Conservation (phyloP, 2,329 filamentous ascomycete species). For the Fusarium tricinctum region DNA sequence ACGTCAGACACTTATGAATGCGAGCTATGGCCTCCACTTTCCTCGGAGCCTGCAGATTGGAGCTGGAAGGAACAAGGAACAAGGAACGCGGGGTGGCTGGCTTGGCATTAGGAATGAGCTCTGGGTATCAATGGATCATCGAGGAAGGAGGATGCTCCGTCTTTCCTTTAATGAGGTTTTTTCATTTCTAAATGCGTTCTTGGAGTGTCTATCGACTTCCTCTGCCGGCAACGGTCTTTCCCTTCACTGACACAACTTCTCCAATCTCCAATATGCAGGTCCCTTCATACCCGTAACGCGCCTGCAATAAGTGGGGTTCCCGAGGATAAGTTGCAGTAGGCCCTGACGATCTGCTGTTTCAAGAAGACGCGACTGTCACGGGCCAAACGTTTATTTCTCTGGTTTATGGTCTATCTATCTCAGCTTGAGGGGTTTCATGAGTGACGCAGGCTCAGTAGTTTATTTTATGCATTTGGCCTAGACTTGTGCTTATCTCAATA, state of each 20-base stretch:
- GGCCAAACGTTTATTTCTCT: background rate
- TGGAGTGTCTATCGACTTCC: background rate
- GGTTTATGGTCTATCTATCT: background rate
- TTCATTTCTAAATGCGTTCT: background rate
- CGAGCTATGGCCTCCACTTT: slow-evolving; percentile 39
- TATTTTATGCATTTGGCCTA: no score
- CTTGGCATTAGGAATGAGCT: slow-evolving; percentile 19
- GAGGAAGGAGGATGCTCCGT: slow-evolving; percentile 11
- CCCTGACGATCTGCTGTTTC: slow-evolving; percentile 12
- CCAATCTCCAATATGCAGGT: slow-evolving; percentile 14
- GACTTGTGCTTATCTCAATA: no score
- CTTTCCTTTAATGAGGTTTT: background rate
- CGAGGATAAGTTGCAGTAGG: background rate
- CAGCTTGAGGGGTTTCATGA: background rate
- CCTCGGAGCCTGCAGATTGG: slow-evolving; percentile 3
- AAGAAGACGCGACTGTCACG: background rate
- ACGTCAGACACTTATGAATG: slow-evolving; percentile 27
- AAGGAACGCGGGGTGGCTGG: slow-evolving; percentile 26
- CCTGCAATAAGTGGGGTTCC: slow-evolving; percentile 9
- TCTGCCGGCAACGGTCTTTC: background rate
- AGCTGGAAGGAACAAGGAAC: background rate
- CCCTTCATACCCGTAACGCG: slow-evolving; percentile 12
- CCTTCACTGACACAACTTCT: background rate
- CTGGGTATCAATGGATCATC: background rate
- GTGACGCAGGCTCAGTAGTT: no score